Evolutionary conservation across 1,284 basidiomycete species (phyloP).

Genomic region (Cryptococcus sp.): DNA sequence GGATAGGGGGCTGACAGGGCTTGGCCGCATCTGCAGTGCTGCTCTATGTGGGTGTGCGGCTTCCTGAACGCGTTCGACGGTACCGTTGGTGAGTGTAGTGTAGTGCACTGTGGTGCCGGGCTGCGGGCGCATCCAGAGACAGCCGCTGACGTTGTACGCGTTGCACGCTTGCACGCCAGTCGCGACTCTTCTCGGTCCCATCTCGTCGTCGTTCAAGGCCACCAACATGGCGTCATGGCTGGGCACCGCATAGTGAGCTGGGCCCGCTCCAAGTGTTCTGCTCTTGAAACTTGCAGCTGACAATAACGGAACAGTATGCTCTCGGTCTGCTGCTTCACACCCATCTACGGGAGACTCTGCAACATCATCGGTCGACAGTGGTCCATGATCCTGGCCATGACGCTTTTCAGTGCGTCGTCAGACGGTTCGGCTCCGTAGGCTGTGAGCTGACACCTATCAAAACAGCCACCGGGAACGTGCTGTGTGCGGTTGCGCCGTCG

Average conservation of each 20-base stretch:
- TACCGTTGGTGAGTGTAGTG: conserved; percentile 39
- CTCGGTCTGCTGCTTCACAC: conserved; percentile 83
- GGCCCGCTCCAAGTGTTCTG: neutral
- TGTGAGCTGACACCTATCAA: neutral
- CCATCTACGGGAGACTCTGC: conserved; percentile 79
- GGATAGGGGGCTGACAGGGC: neutral
- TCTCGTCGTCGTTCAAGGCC: conserved; percentile 46
- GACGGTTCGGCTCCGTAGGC: too few relatives aligned
- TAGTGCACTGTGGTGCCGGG: conserved; percentile 9
- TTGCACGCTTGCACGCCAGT: conserved; percentile 22
- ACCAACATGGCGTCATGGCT: conserved; percentile 71
- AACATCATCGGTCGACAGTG: conserved; percentile 83
- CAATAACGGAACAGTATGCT: conserved; percentile 54
- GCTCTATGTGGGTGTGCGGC: conserved; percentile 27
- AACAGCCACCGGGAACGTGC: conserved; percentile 70
- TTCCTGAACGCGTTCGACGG: conserved; percentile 78
- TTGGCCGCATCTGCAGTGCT: conserved; percentile 4
- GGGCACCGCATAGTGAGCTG: conserved; percentile 61
- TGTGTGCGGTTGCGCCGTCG: conserved; percentile 75
- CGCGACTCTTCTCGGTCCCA: conserved; percentile 58
- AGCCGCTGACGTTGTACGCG: too few relatives aligned
- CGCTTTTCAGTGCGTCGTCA: conserved; percentile 65
- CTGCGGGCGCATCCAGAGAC: too few relatives aligned
- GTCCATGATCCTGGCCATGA: conserved; percentile 64
- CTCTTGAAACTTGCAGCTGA: neutral